Conservation (phyloP, 192 early-diverging fungal species). For the Entomortierella beljakovae region DNA sequence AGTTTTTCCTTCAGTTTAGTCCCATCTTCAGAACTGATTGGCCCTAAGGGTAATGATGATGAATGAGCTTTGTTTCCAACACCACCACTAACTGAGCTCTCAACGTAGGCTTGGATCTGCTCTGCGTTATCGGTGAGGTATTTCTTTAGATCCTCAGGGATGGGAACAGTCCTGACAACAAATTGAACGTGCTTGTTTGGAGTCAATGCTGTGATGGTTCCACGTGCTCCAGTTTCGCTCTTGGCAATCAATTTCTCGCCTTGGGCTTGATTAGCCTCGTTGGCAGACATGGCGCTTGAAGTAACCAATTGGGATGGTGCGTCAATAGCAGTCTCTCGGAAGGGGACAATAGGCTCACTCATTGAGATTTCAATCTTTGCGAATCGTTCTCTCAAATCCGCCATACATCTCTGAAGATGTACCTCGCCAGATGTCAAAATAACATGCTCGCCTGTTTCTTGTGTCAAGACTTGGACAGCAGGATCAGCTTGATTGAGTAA, state of each 20-base stretch:
- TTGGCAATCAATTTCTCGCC: constrained; percentile 60
- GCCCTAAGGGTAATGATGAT: background rate
- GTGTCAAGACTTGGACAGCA: constrained; percentile 89
- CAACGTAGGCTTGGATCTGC: constrained; percentile 57
- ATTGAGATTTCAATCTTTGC: constrained; percentile 95
- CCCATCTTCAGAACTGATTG: background rate
- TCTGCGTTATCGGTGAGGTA: constrained; percentile 65
- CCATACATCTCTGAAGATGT: constrained; percentile 89
- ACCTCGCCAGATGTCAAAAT: constrained; percentile 97
- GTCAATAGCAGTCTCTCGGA: constrained; percentile 90
- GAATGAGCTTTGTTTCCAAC: constrained; percentile 19
- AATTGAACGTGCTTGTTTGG: constrained; percentile 71
- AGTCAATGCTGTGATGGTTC: constrained; percentile 69
- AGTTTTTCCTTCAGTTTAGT: constrained; percentile 29
- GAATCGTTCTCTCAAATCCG: constrained; percentile 93
- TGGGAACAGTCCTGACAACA: constrained; percentile 74
- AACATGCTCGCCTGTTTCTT: constrained; percentile 97
- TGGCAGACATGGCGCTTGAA: constrained; percentile 33
- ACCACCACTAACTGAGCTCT: constrained; percentile 4
- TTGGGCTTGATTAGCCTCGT: constrained; percentile 31
- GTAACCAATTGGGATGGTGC: constrained; percentile 36
- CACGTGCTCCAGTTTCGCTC: constrained; percentile 62
- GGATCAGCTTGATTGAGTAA: constrained; percentile 96
- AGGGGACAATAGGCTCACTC: constrained; percentile 96
- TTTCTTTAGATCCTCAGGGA: constrained; percentile 71